Evolutionary conservation across 2,329 filamentous ascomycete genomes (phyloP), one percentile per base, ranked within the genome.

Genomic region (Helminthosporium solani): DNA sequence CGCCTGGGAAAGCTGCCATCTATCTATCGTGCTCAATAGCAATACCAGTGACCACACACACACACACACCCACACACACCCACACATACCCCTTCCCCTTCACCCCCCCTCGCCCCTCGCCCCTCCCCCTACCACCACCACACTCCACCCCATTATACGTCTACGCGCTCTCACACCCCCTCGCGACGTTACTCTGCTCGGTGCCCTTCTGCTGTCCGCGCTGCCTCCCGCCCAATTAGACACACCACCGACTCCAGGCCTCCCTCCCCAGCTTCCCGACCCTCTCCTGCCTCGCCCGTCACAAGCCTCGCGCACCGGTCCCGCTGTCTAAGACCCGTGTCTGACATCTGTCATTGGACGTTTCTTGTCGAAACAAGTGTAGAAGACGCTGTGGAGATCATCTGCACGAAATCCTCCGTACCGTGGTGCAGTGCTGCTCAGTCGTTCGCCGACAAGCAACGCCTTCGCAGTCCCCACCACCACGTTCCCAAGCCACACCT

Each of bases 321-420:
- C 54, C 50, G 40, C 42, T 54, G 53, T 63, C 61, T 66, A 54
- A 68, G 63, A 68, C 63, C 53, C 49, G 48, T 64, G 62, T 67
- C 65, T 62, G 58, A 60, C 60, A 58, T 55, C 56, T 58, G 60
- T 54, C 65, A 70, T 67, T 70, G 64, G 67, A 44, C 57, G 40
- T 49, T 54, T 45, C 50, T 45, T 53, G 43, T 50, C 37, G 49
- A 46, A 53, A 47, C 54, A n/a, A n/a, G n/a, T 50, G 46, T 55
- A 57, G 56, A 53, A 34, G 49, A 49, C 58, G 50, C 54, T 49
- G 49, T 46, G 62, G 66, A 73, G 72, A 77, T 78, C 75, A 78
- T 77, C 75, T 78, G 75, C 75, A 77, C 72, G 70, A 67, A 71
- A 76, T 75, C 72, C 70, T 74, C 73, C 74, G 65, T 57, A 51